Evolutionary conservation across 495 filamentous ascomycete species (phyloP), one percentile per base, ranked within the genome.

Genomic region (Hamigera avellanea): DNA sequence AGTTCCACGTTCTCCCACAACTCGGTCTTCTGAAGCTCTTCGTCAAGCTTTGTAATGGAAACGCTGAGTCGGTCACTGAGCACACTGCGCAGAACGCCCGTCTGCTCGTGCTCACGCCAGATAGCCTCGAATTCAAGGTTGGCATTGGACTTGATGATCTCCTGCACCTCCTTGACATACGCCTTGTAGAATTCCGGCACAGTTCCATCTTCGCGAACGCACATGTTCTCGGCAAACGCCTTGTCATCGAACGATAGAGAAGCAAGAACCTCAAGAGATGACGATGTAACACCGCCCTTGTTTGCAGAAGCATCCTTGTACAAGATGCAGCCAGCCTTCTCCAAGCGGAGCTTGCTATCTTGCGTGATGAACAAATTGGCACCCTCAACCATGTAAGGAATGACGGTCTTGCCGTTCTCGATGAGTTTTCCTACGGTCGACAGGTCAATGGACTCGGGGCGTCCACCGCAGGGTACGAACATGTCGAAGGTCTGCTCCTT

Each of bases 321-420:
- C 29, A 98, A 59, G 46, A 96, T 80, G 52, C 82, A 86, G 42
- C 93, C 93, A 19, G 91, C 89, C 47, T 83, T 78, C 63, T 98
- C 91, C 4, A 98, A 74, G 14, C 86, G 81, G 38, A 96, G 70
- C 70, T 98, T 98, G 45, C 86, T 87, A 52, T 98, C 91, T 61
- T 98, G 93, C 9, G 91, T 96, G 61, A 98, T 91, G 75, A 98
- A 98, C 27, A 98, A 69, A 54, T 98, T 98, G 52, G 91, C 91
- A 14, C 91, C 91, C 59, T 98, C 91, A 32, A 98, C 91, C 19
- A 98, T 88, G 65, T 91, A 96, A 5, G 87, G 87, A 39, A 98
- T 81, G 5, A 71, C 73, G 12, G 70, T 70, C 66, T 91, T 93
- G 59, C 84, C 83, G 40, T 91, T 75, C 31, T 64, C 50, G 56